Evolutionary conservation across 257 asterid species (phyloP), one percentile per base, ranked within the genome.

Genomic region (Solanum pimpinellifolium): DNA sequence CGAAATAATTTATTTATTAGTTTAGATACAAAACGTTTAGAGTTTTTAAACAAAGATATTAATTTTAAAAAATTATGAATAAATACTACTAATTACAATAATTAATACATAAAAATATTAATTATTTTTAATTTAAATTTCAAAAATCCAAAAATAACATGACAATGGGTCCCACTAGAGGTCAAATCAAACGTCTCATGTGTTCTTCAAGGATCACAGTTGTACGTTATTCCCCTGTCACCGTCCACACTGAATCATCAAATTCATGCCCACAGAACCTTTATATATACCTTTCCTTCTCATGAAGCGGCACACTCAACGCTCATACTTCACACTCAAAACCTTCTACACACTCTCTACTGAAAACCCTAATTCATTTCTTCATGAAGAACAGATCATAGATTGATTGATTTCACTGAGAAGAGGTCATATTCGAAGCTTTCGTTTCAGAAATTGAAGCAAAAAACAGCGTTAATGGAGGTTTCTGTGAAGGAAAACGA

Each of bases 401-500:
- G 1, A 16, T 72, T 4, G 25, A 33, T 33, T 31, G 70, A n/a
- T 62, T 60, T 60, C 12, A 29, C 20, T 18, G 47, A 73, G 25
- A 35, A 73, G 25, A 72, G 44, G 6, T 2, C 5, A 18, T 33
- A 72, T 4, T 11, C 80, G 29, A 35, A 73, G 18, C 8, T 35
- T 35, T 73, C 47, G 18, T 35, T 73, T 27, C n/a, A 31, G 76
- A 69, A 69, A 15, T 31, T 69, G 42, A 69, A 31, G 75, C 5
- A 13, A 29, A 68, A 29, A 68, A 68, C 33, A 0, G 41, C 25
- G 65, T 46, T 44, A 27, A 80, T 80, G 85, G 85, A 80, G 85
- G 25, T 46, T 78, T 1, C 41, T 93, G 95, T 88, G 88, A 87
- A 59, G 84, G 93, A 88, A 89, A 93, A 92, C 29, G 97, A 94